Evolutionary conservation across 2,329 filamentous ascomycete genomes (phyloP), one percentile per base, ranked within the genome.

Genomic region (Hymenoscyphus albidus): DNA sequence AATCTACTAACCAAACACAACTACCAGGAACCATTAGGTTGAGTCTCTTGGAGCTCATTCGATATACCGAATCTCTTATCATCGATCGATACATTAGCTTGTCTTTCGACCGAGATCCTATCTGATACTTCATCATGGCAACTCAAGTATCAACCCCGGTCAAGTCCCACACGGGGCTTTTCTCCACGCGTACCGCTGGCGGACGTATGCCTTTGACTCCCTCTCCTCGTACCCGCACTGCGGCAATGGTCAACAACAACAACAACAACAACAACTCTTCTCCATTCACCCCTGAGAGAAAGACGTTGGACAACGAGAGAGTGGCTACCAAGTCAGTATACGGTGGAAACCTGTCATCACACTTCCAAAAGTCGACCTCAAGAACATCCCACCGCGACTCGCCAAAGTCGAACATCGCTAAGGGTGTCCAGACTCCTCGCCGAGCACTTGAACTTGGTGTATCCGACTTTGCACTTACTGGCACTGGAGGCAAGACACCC

Each of bases 401-500:
- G 2, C 93, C 93, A 76, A 98, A 98, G 83, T 97, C 93, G 65
- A 98, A 97, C 83, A 97, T 97, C 77, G 91, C 90, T 70, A 87
- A 88, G 69, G 80, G 81, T 54, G 85, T 86, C 64, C 84, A 88
- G 65, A 93, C 92, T 55, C 93, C 94, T 22, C 90, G 91, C 74
- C 92, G 90, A 77, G 85, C 82, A 58, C 85, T 98, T 48, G 94
- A 98, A 78, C 85, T 97, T 51, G 93, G 92, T 70, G 88, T 97
- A 40, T 97, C 93, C 51, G 93, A 99, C 76, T 98, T 94, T 83
- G 87, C 91, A 18, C 83, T 99, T 73, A 92, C 91, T 61, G 93
- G 93, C 68, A 96, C 93, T 62, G 92, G 92, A 65, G 81, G 81
- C 70, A 87, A 89, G 76, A 88, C 85, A 2, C 88, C 90, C 12